These are phyloP conservation scores for Zarea fungicola DNA, from an alignment of 2,329 filamentous ascomycete genomes.

Conservation along the genomic window DNA sequence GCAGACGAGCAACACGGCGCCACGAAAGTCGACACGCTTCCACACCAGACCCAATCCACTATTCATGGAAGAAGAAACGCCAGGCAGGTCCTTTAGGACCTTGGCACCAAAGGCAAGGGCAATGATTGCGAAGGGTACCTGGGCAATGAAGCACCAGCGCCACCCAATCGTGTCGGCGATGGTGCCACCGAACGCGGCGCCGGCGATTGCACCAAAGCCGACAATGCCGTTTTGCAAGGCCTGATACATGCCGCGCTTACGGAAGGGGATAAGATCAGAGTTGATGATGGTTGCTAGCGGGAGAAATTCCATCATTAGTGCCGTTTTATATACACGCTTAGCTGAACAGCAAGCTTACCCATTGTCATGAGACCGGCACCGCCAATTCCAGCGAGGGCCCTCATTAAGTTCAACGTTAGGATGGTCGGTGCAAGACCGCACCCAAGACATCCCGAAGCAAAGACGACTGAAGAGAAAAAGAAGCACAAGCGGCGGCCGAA, in stretches of 20 bases:
- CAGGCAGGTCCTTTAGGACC: slow-evolving; percentile 44
- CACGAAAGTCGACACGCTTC: slow-evolving; percentile 53
- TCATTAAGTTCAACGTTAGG: slow-evolving; percentile 55
- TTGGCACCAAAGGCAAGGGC: slow-evolving; percentile 49
- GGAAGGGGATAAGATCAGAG: slow-evolving; percentile 58
- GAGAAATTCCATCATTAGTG: too few relatives aligned
- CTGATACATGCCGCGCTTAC: slow-evolving; percentile 53
- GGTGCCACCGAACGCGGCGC: slow-evolving; percentile 59
- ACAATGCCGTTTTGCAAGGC: slow-evolving; percentile 56
- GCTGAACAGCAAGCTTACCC: slow-evolving; percentile 39
- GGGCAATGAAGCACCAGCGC: slow-evolving; percentile 61
- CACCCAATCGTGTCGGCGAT: slow-evolving; percentile 62
- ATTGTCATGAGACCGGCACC: slow-evolving; percentile 66
- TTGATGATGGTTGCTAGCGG: slow-evolving; percentile 47
- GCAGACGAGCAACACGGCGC: slow-evolving; percentile 50
- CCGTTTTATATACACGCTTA: background rate
- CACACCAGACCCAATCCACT: slow-evolving; percentile 36
- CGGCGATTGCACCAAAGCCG: slow-evolving; percentile 57
- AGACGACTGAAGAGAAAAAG: slow-evolving; percentile 57
- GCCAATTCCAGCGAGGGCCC: slow-evolving; percentile 63
- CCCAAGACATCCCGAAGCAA: slow-evolving; percentile 58
- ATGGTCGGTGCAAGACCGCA: slow-evolving; percentile 58
- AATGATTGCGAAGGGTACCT: slow-evolving; percentile 54
- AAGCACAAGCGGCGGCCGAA: slow-evolving; percentile 60
- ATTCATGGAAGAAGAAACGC: slow-evolving; percentile 22